These are phyloP conservation scores for Epicoccum sorghinum DNA, from an alignment of 2,329 filamentous ascomycete genomes.

Conservation along the genomic window DNA sequence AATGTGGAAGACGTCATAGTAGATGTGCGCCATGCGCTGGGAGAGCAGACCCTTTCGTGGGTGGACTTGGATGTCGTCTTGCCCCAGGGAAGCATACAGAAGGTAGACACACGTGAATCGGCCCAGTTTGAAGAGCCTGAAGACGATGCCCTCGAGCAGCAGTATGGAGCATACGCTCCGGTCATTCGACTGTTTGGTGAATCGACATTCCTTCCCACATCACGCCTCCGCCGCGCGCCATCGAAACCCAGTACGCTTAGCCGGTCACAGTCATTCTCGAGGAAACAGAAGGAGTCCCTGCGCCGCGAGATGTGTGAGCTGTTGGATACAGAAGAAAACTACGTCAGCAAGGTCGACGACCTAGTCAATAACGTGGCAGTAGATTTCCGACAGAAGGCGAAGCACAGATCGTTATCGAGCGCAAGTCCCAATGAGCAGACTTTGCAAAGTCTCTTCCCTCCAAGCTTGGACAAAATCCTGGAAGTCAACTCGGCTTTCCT, in stretches of 20 bases:
- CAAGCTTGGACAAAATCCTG: slow-evolving; percentile 78
- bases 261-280: slow-evolving; percentile 76
- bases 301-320: slow-evolving; percentile 89
- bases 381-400: slow-evolving; percentile 76
- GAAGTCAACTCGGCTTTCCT: slow-evolving; percentile 82
- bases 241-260: slow-evolving; percentile 84
- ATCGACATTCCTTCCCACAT: slow-evolving; percentile 84
- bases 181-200: slow-evolving; percentile 82
- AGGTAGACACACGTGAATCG: slow-evolving; percentile 55
- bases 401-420: slow-evolving; percentile 62
- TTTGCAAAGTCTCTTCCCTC: slow-evolving; percentile 79
- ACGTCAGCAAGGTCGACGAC: slow-evolving; percentile 85
- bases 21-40: slow-evolving; percentile 75
- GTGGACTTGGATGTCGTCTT: slow-evolving; percentile 87
- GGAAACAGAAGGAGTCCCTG: slow-evolving; percentile 81
- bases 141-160: slow-evolving; percentile 69
- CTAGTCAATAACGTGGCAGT: slow-evolving; percentile 80
- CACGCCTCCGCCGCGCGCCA: slow-evolving; percentile 80
- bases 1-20: slow-evolving; percentile 74
- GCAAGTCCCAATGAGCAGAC: slow-evolving; percentile 74
- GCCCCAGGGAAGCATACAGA: slow-evolving; percentile 72
- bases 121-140: slow-evolving; percentile 65
- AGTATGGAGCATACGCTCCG: slow-evolving; percentile 79
- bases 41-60: slow-evolving; percentile 82
- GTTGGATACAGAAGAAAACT: slow-evolving; percentile 91